phyloP scores from a whole-genome alignment of 2,329 filamentous ascomycete species.

The Apiospora phragmitis region DNA sequence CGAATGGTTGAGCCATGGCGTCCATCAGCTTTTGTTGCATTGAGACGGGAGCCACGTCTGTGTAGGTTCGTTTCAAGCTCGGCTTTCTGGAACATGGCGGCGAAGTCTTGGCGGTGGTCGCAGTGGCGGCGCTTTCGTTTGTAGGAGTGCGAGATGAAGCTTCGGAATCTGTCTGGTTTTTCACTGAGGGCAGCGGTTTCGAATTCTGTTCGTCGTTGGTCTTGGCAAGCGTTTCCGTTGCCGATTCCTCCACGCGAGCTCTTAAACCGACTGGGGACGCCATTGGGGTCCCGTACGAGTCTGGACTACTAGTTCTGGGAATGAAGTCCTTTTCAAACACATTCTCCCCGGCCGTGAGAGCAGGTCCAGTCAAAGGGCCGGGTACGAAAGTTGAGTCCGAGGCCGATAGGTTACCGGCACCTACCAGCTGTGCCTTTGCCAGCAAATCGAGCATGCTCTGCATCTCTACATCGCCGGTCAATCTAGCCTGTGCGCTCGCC shows the following conservation, averaged over 20 bases:
- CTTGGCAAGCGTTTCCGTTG: slow-evolving; percentile 1
- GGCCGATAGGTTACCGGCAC: slow-evolving; percentile 61
- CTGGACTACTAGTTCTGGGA: slow-evolving; percentile 52
- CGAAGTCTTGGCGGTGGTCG: slow-evolving; percentile 50
- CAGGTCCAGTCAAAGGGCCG: slow-evolving; percentile 80
- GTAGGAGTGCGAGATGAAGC: slow-evolving; percentile 55
- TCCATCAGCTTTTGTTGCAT: slow-evolving; percentile 85
- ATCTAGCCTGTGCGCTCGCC: slow-evolving; percentile 78
- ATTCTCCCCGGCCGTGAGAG: slow-evolving; percentile 71
- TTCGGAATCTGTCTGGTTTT: slow-evolving; percentile 41
- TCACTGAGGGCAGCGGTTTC: slow-evolving; percentile 19
- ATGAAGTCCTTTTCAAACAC: slow-evolving; percentile 83
- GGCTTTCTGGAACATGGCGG: slow-evolving; percentile 61
- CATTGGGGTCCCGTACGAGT: slow-evolving; percentile 39
- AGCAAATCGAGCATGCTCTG: slow-evolving; percentile 90
- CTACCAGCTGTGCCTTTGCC: slow-evolving; percentile 77
- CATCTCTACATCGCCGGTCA: slow-evolving; percentile 80
- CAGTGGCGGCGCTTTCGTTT: slow-evolving; percentile 47
- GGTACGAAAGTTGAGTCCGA: slow-evolving; percentile 40
- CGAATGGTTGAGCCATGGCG: slow-evolving; percentile 79
- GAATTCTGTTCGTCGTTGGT: neutral
- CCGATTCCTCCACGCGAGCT: slow-evolving; percentile 15
- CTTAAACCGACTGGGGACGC: slow-evolving; percentile 33
- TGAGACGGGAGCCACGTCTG: slow-evolving; percentile 73
- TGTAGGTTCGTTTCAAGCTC: slow-evolving; percentile 82